phyloP scores from a whole-genome alignment of 306 rosid genomes.

The Corylus avellana region DNA sequence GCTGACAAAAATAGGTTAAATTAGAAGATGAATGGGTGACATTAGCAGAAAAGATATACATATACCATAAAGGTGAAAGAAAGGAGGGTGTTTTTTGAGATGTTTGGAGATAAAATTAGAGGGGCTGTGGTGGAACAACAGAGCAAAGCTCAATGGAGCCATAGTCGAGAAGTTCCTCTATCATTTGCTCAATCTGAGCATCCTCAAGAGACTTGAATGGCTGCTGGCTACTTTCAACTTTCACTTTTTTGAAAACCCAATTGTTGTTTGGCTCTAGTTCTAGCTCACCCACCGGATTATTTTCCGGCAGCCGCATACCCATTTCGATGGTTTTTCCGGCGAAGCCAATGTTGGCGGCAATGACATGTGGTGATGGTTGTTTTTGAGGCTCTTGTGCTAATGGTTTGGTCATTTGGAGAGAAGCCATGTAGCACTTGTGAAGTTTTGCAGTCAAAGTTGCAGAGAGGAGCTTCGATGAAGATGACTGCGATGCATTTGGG shows the following conservation, averaged over 20 bases:
- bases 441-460: conserved; percentile 85
- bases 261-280: conserved; percentile 30
- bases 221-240: conserved; percentile 52
- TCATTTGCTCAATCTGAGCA: conserved; percentile 90
- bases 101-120: neutral
- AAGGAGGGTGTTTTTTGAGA: neutral
- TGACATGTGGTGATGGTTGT: conserved; percentile 20
- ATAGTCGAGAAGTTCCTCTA: conserved; percentile 76
- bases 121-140: conserved; percentile 33
- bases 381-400: conserved; percentile 46
- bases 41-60: conserved; percentile 7
- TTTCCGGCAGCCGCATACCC: conserved; percentile 30
- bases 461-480: conserved; percentile 86
- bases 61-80: neutral
- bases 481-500: conserved; percentile 66
- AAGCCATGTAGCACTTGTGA: conserved; percentile 83
- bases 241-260: conserved; percentile 55
- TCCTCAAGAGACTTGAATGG: conserved; percentile 68
- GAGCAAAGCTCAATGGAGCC: conserved; percentile 83
- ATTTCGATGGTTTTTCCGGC: conserved; percentile 20
- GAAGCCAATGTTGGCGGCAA: conserved; percentile 25
- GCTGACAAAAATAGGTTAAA: conserved; percentile 1
- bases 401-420: conserved; percentile 71
- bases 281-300: conserved; percentile 30
- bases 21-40: conserved; percentile 5